Conservation (phyloP, 257 asterid genomes). For the Scutellaria minor region DNA sequence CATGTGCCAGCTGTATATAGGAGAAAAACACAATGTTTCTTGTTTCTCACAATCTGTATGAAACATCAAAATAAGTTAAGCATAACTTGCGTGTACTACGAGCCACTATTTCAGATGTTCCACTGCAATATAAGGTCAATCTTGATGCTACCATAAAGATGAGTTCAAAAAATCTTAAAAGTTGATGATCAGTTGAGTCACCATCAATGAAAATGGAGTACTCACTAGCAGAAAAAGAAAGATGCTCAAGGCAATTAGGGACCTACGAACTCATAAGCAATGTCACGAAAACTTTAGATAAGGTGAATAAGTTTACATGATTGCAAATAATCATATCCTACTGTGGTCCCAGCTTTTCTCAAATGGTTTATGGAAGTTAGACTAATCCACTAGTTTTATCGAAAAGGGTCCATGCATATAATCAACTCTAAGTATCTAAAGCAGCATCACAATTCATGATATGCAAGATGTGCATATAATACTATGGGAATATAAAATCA, state of each 20-base stretch:
- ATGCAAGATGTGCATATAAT: no score
- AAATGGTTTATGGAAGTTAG: not conserved
- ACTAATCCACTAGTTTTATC: slow-evolving; percentile 21
- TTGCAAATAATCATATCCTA: slow-evolving; percentile 29
- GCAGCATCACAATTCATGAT: not conserved
- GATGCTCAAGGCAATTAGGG: slow-evolving; percentile 37
- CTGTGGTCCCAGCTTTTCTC: slow-evolving; percentile 27
- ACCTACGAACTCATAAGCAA: slow-evolving; percentile 34
- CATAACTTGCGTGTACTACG: slow-evolving; percentile 1
- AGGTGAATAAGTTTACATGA: slow-evolving; percentile 33
- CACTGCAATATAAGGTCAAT: slow-evolving; percentile 30
- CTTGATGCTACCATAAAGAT: slow-evolving; percentile 21
- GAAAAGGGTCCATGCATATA: not conserved
- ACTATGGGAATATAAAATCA: no score
- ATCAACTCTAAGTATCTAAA: not conserved
- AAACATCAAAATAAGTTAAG: not conserved
- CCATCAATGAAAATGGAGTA: slow-evolving; percentile 32
- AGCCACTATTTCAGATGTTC: slow-evolving; percentile 2
- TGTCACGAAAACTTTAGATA: slow-evolving; percentile 25
- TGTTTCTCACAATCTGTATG: not conserved
- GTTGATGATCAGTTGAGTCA: slow-evolving; percentile 33
- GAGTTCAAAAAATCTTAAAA: slow-evolving; percentile 14
- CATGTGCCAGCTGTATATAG: slow-evolving; percentile 8
- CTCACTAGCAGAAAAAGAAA: slow-evolving; percentile 32
- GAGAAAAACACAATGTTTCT: not conserved